These are phyloP conservation scores for Secale cereale DNA, from an alignment of 176 grass and related monocot genomes.

Conservation along the genomic window DNA sequence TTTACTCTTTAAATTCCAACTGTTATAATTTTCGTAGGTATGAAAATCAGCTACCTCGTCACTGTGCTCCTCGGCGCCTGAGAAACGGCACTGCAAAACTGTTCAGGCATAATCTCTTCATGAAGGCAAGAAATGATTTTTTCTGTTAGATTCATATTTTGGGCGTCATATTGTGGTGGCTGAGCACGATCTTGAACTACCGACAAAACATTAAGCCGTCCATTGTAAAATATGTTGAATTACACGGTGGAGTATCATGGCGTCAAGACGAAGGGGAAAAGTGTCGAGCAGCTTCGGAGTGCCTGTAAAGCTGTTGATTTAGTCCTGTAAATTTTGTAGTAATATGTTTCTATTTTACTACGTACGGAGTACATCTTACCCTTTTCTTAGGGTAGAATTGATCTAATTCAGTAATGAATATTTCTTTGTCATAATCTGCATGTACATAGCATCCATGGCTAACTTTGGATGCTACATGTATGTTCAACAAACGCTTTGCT, in stretches of 20 bases:
- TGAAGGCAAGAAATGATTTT: not conserved
- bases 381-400: not conserved
- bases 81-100: not conserved
- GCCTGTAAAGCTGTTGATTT: slow-evolving; percentile 17
- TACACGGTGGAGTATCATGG: slow-evolving; percentile 77
- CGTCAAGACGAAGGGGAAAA: slow-evolving; percentile 70
- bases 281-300: slow-evolving; percentile 60
- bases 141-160: not conserved
- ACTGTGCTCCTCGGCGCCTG: not conserved
- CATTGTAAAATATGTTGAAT: slow-evolving; percentile 71
- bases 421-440: not conserved
- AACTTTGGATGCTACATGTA: not conserved
- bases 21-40: not conserved
- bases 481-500: not conserved
- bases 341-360: not conserved
- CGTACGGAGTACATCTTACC: not conserved
- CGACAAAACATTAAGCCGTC: slow-evolving; percentile 40
- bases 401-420: not conserved
- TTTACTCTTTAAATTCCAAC: not conserved
- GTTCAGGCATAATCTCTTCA: not conserved
- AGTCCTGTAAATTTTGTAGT: not conserved
- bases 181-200: not conserved
- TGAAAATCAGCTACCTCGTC: not conserved
- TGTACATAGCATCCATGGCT: not conserved
- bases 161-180: not conserved